phyloP scores from a whole-genome alignment of 2,329 filamentous ascomycete species.

The Fusarium ambrosium region DNA sequence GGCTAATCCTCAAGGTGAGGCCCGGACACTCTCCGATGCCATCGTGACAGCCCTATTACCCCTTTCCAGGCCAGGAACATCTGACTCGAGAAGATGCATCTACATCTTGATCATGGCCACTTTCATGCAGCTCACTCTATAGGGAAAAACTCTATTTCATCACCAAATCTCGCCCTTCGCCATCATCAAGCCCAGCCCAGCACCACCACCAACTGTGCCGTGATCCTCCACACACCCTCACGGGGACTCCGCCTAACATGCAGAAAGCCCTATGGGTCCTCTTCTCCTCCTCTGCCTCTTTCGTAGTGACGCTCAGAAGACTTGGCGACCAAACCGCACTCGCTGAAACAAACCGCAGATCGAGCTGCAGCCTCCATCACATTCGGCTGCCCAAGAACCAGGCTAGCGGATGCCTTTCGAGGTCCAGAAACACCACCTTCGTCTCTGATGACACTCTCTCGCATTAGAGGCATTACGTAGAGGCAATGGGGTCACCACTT shows the following conservation, averaged over 20 bases:
- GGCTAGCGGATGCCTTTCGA: not conserved
- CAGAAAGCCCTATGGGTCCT: not conserved
- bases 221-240: conserved; percentile 10
- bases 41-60: not conserved
- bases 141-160: conserved; percentile 4
- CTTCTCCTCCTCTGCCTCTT: not conserved
- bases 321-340: not conserved
- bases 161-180: not conserved
- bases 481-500: not conserved
- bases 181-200: not conserved
- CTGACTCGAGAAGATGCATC: not conserved
- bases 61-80: not conserved
- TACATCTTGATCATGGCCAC: not conserved
- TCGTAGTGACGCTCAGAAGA: not conserved
- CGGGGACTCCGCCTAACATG: not conserved
- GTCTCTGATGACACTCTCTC: not conserved
- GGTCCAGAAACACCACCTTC: not conserved
- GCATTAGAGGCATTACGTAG: not conserved
- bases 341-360: not conserved
- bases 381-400: conserved; percentile 3
- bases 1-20: not conserved
- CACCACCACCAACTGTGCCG: not conserved
- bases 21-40: not conserved
- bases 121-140: not conserved
- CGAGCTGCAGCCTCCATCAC: conserved; percentile 8